Conservation (phyloP, 192 early-diverging fungal species). For the Piromyces sp. region DNA sequence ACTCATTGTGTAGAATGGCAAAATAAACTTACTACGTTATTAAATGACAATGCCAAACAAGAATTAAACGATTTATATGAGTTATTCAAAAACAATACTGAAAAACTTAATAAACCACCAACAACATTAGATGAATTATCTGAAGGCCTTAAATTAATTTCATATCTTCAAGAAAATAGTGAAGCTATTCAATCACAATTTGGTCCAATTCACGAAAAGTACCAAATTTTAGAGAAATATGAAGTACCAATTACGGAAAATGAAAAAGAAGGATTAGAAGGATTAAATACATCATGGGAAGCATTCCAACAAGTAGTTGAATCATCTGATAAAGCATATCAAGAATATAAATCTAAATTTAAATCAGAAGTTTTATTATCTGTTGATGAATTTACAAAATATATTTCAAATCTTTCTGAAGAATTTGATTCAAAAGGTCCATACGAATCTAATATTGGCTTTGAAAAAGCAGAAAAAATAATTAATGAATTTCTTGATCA, state of each 20-base stretch:
- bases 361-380: constrained; percentile 25
- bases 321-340: constrained; percentile 27
- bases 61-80: constrained; percentile 18
- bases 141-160: constrained; percentile 25
- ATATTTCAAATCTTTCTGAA: constrained; percentile 17
- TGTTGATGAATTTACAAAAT: constrained; percentile 30
- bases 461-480: constrained; percentile 28
- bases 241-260: constrained; percentile 39
- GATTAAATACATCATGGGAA: constrained; percentile 18
- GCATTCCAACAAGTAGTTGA: constrained; percentile 24
- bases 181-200: constrained; percentile 33
- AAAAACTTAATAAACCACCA: constrained; percentile 25
- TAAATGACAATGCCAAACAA: constrained; percentile 31
- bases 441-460: constrained; percentile 19
- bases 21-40: constrained; percentile 36
- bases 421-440: constrained; percentile 33
- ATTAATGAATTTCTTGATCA: constrained; percentile 23
- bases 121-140: constrained; percentile 34
- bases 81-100: constrained; percentile 31
- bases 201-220: constrained; percentile 36
- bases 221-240: constrained; percentile 42
- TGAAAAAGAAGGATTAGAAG: constrained; percentile 26
- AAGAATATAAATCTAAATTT: constrained; percentile 38
- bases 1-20: constrained; percentile 43
- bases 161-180: constrained; percentile 25